Evolutionary conservation across 768 basidiomycete genomes (phyloP), one percentile per base, ranked within the genome.

Genomic region (Tricholomella constricta): DNA sequence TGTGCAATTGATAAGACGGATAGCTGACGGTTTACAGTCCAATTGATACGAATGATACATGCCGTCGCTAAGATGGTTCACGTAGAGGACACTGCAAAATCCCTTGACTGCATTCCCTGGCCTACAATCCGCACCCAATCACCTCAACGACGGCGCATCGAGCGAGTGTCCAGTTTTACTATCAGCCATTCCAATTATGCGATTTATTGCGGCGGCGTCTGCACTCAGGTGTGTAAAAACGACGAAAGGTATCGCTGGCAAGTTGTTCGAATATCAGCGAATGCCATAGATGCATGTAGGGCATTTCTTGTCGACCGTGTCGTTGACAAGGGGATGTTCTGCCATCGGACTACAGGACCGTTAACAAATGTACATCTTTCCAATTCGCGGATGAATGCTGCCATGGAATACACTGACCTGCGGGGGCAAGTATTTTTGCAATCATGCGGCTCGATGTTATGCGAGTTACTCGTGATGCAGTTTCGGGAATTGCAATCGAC

Each of bases 401-500:
- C 17, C 9, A 42, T 1, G 15, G 5, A 27, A 23, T 26, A 23
- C 17, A 58, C 67, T 55, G 52, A 78, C 80, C 23, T 60, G 54
- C 75, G 77, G 9, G 19, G 40, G 51, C 80, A 82, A 0, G 62
- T 67, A 7, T 45, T 52, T 19, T 19, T 36, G 54, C 80, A 82
- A 48, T 73, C 55, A 48, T 82, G 80, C 1, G 22, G 2, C 11
- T 26, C 37, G 0, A 36, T 52, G 8, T 48, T 62, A 52, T 81
- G 80, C 29, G 31, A 58, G 8, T 43, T 19, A 53, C 82, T 84
- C 49, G 72, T 62, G 7, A 61, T 66, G 50, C 83, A 83, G 6
- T 58, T 55, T 23, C 54, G 47, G 2, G 49, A 50, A 43, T 75
- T 71, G 56, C 82, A 84, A 55, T 83, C 83, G 14, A 84, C 67